These are phyloP conservation scores for Cordyceps cicadae DNA, from an alignment of 2,329 filamentous ascomycete species.

Conservation along the genomic window DNA sequence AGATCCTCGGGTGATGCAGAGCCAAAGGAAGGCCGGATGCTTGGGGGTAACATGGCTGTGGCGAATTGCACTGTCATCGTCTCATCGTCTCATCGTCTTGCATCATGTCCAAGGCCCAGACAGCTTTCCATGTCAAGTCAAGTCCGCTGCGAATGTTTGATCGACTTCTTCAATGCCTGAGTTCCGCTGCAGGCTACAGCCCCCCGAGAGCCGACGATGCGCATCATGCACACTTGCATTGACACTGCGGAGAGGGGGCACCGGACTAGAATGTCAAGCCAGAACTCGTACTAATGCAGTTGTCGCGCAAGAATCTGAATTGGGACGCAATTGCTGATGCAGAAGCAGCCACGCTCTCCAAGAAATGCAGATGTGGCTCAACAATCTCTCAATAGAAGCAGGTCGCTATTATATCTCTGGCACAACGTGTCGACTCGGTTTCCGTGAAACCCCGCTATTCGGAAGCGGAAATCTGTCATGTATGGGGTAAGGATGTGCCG, in stretches of 20 bases:
- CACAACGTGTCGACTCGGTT: no score
- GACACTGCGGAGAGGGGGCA: neutral
- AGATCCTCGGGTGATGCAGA: neutral
- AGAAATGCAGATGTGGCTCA: no score
- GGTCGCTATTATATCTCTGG: no score
- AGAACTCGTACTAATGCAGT: no score
- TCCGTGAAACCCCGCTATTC: no score
- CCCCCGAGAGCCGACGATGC: neutral
- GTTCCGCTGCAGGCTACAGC: neutral
- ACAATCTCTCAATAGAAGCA: no score
- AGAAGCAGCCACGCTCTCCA: no score
- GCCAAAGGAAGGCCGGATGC: neutral
- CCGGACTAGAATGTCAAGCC: neutral
- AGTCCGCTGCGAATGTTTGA: neutral
- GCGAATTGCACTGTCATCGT: neutral
- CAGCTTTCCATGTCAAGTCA: neutral
- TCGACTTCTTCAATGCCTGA: neutral
- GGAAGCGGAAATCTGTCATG: neutral
- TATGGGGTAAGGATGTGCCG: neutral
- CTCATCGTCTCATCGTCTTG: neutral
- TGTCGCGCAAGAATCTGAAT: no score
- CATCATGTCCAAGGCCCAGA: neutral
- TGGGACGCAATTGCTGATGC: no score
- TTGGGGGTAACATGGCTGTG: neutral
- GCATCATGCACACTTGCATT: neutral